Base-by-base conservation (phyloP, 345 rosid genomes). In the Litchi chinensis region DNA sequence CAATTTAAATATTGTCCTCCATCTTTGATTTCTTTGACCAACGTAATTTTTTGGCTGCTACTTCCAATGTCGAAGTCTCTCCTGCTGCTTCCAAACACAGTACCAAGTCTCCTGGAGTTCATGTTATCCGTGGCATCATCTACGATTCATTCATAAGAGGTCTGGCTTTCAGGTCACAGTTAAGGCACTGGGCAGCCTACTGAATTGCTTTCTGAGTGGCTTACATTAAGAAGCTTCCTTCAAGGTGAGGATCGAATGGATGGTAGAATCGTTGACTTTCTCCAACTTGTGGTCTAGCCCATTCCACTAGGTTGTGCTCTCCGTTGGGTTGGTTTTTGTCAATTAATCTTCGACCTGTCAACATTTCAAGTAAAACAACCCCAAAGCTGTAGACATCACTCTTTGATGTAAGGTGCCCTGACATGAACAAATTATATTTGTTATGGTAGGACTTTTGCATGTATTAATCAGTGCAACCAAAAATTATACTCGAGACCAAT, bases 311-410 rank as follows among this genome's bases (percentile, higher is more conserved):
- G 77, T 85, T 83, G 13, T 85, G 84, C 54, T 76, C 64, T n/a
- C 64, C 64, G 24, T 50, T 65, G 50, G 78, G 64, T 65, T 48
- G 52, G n/a, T 88, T 50, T 76, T 76, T 76, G 71, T 83, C 86
- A 84, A 86, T 86, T 60, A 86, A 86, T 74, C 86, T 83, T 76
- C 83, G 75, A 37, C 88, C 86, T 39, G 80, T 86, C 71, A 86
- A 69, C 86, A 86, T 78, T 81, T 83, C 85, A 7, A 85, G 86
- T 60, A 85, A 68, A 50, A 85, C 88, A 65, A 85, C 88, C 16
- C 86, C 86, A 22, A 85, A 86, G 67, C 86, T 81, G 77, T 83
- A 86, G 69, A 86, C 88, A 16, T 86, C 88, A 12, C 88, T 86
- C 69, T 74, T 83, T 24, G 83, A 79, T n/a, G 85, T 86, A 37